Conservation (phyloP, 2,329 filamentous ascomycete genomes). For the Phialemoniopsis sp. region DNA sequence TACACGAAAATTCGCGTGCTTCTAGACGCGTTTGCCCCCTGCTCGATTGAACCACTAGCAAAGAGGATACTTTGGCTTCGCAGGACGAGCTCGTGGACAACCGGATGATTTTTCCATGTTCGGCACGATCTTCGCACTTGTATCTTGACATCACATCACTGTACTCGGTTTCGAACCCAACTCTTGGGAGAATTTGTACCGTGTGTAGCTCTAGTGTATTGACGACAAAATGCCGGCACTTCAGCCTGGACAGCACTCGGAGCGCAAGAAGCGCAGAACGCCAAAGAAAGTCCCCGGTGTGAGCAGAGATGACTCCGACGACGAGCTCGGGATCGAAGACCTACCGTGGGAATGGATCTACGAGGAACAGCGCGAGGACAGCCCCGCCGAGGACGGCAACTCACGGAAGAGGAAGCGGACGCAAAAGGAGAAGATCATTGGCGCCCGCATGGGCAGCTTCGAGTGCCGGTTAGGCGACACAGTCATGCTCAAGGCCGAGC, state of each 20-base stretch:
- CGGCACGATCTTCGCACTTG: too few relatives aligned
- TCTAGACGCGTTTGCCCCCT: too few relatives aligned
- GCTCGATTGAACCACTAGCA: too few relatives aligned
- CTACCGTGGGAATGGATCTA: conserved; percentile 80
- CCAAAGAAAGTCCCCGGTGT: conserved; percentile 46
- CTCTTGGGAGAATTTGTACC: too few relatives aligned
- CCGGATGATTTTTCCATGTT: too few relatives aligned
- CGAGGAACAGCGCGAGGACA: conserved; percentile 21
- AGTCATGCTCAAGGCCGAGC: conserved; percentile 84
- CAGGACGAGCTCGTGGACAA: too few relatives aligned
- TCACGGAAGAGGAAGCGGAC: conserved; percentile 29
- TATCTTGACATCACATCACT: too few relatives aligned
- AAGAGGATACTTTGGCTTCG: too few relatives aligned
- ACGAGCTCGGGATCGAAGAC: conserved; percentile 74
- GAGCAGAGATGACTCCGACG: conserved; percentile 76
- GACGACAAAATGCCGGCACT: background rate
- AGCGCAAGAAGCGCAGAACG: conserved; percentile 4
- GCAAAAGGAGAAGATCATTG: conserved; percentile 58
- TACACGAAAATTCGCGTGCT: too few relatives aligned
- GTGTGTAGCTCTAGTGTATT: background rate
- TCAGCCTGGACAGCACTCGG: background rate
- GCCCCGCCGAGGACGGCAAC: conserved; percentile 4
- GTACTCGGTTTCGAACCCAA: too few relatives aligned
- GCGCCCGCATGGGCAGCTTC: conserved; percentile 78
- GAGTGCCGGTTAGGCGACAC: conserved; percentile 78